Percentiles rank a stretch among this genome's conserved stretches.
phyloP scores from a whole-genome alignment of 2,329 filamentous ascomycete species.

The Amauroascus verrucosus region DNA sequence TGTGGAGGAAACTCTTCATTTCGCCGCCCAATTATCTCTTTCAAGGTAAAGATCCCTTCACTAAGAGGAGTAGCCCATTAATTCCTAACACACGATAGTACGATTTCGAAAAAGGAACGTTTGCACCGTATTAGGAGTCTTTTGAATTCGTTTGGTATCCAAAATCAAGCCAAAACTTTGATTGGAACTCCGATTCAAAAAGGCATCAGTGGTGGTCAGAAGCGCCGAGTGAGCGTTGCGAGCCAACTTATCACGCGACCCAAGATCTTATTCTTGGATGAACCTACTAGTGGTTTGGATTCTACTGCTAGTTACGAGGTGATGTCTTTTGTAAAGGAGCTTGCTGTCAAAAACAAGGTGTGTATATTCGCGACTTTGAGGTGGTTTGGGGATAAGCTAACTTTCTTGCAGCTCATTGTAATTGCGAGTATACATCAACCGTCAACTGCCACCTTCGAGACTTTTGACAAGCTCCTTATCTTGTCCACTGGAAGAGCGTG shows the following conservation, averaged over 20 bases:
- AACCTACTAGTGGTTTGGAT: slow-evolving; percentile 75
- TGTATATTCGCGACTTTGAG: slow-evolving; percentile 17
- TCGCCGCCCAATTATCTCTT: slow-evolving; percentile 60
- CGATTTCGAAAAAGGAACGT: slow-evolving; percentile 48
- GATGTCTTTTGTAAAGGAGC: slow-evolving; percentile 57
- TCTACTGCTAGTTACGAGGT: slow-evolving; percentile 68
- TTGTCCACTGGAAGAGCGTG: slow-evolving; percentile 60
- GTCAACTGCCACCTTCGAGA: slow-evolving; percentile 64
- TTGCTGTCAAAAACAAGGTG: slow-evolving; percentile 58
- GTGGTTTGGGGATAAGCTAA: not conserved
- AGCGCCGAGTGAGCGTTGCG: slow-evolving; percentile 67
- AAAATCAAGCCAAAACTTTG: slow-evolving; percentile 56
- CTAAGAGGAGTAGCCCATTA: not conserved
- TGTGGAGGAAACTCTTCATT: slow-evolving; percentile 66
- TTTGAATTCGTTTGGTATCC: slow-evolving; percentile 62
- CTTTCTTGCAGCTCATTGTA: slow-evolving; percentile 51
- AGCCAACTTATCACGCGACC: slow-evolving; percentile 72
- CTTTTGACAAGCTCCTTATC: slow-evolving; percentile 70
- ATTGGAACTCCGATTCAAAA: slow-evolving; percentile 75
- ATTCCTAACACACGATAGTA: slow-evolving; percentile 25
- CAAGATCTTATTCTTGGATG: slow-evolving; percentile 71
- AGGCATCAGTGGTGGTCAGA: slow-evolving; percentile 77
- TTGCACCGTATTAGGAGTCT: slow-evolving; percentile 55
- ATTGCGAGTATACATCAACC: slow-evolving; percentile 80
- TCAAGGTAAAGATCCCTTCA: slow-evolving; percentile 36